phyloP scores from a whole-genome alignment of 805 yeast genomes.

The Barnettozyma californica region DNA sequence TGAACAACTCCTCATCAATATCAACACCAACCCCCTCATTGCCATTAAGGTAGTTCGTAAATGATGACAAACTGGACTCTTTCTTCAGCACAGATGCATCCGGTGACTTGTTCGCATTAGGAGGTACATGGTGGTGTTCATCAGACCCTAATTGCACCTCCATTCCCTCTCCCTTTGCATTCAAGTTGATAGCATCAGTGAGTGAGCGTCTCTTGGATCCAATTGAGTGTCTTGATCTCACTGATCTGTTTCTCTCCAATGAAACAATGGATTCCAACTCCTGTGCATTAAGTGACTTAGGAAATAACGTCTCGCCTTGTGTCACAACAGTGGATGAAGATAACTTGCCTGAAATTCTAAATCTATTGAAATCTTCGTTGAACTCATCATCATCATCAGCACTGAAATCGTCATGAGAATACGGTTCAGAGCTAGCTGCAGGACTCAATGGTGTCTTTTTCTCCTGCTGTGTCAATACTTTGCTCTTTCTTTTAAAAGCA shows the following conservation, averaged over 20 bases:
- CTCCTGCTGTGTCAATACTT: not conserved
- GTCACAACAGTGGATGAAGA: slow-evolving; percentile 14
- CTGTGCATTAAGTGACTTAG: slow-evolving; percentile 56
- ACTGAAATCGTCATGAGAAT: not conserved
- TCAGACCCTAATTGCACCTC: slow-evolving; percentile 30
- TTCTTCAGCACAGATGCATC: slow-evolving; percentile 30
- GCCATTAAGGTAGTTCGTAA: slow-evolving; percentile 5
- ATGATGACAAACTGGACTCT: slow-evolving; percentile 18
- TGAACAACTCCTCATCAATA: slow-evolving; percentile 21
- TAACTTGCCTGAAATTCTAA: not conserved
- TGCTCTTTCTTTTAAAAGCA: slow-evolving; percentile 20
- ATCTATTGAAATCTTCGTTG: slow-evolving; percentile 24
- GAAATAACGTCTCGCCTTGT: slow-evolving; percentile 61
- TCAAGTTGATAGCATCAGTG: slow-evolving; percentile 30
- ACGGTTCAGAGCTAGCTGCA: not conserved
- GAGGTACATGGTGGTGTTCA: slow-evolving; percentile 10
- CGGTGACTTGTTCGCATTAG: slow-evolving; percentile 34
- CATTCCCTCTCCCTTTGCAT: slow-evolving; percentile 45
- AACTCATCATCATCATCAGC: slow-evolving; percentile 1
- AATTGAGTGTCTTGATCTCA: slow-evolving; percentile 44
- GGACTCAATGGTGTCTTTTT: not conserved
- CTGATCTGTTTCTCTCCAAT: slow-evolving; percentile 61
- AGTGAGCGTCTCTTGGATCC: slow-evolving; percentile 21
- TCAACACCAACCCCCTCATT: slow-evolving; percentile 2
- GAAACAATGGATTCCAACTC: slow-evolving; percentile 71